A percentile compares a stretch with the other conserved stretches of the same genome.
phyloP scores from a whole-genome alignment of 331 rosid species.

The Saraca asoca region DNA sequence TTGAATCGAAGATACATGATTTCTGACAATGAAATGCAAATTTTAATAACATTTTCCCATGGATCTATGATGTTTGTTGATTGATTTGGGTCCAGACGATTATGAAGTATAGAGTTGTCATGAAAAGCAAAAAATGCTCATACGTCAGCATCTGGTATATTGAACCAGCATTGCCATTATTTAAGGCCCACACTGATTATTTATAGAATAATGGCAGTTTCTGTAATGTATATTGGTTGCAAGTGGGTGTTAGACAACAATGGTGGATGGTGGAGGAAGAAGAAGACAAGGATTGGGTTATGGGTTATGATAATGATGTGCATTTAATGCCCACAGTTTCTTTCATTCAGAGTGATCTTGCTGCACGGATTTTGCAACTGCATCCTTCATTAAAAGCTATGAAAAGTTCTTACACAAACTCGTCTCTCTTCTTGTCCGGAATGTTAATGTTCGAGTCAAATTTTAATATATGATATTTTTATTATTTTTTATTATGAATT shows the following conservation, averaged over 20 bases:
- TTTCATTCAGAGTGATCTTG: conserved; percentile 26
- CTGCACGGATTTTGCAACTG: conserved; percentile 24
- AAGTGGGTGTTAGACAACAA: conserved; percentile 17
- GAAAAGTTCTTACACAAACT: too few species aligned
- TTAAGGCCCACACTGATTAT: conserved; percentile 40
- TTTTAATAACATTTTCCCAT: too few species aligned
- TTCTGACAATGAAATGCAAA: too few species aligned
- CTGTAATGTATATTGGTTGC: conserved; percentile 15
- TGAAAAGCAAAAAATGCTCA: conserved; percentile 39
- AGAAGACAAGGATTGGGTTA: conserved; percentile 16
- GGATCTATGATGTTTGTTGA: too few species aligned
- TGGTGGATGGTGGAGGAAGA: conserved; percentile 23
- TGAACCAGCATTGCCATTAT: conserved; percentile 35
- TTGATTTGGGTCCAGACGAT: neutral
- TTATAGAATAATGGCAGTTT: neutral
- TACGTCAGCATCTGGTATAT: conserved; percentile 42
- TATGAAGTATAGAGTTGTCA: conserved; percentile 28
- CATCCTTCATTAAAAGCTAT: too few species aligned
- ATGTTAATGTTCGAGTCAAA: too few species aligned
- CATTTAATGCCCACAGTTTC: conserved; percentile 40
- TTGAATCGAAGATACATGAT: too few species aligned
- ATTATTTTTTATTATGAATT: too few species aligned
- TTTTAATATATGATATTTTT: too few species aligned
- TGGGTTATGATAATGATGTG: neutral
- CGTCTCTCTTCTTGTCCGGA: too few species aligned